These are phyloP conservation scores for Neofusicoccum cordaticola DNA, from an alignment of 2,329 filamentous ascomycete genomes.

Conservation along the genomic window DNA sequence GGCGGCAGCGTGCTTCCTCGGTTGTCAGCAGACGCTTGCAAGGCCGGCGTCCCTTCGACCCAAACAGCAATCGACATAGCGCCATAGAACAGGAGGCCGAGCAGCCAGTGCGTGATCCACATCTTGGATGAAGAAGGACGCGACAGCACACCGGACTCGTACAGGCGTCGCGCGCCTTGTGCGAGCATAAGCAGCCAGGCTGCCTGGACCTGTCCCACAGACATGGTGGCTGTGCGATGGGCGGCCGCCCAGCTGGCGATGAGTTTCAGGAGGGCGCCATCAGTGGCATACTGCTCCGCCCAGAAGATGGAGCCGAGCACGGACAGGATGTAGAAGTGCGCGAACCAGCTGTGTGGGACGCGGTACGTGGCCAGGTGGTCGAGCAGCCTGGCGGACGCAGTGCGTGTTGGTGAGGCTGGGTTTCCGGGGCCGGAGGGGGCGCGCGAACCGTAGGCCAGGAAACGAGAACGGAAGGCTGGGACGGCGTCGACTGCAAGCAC, in stretches of 20 bases:
- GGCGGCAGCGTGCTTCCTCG: not conserved
- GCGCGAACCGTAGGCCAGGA: conserved; percentile 61
- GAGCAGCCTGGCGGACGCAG: conserved; percentile 33
- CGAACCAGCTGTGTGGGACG: conserved; percentile 87
- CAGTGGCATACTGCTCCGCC: conserved; percentile 60
- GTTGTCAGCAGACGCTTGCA: conserved; percentile 2
- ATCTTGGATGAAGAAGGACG: conserved; percentile 72
- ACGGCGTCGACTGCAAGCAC: conserved; percentile 52
- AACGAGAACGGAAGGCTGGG: conserved; percentile 52
- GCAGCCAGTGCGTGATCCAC: conserved; percentile 78
- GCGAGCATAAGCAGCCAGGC: conserved; percentile 71
- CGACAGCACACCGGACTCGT: conserved; percentile 59
- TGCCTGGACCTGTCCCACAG: conserved; percentile 63
- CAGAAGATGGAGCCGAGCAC: conserved; percentile 70
- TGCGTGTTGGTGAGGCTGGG: conserved; percentile 11
- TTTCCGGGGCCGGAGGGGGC: conserved; percentile 24
- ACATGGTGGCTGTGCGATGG: conserved; percentile 33
- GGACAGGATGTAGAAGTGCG: conserved; percentile 79
- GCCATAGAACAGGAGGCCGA: conserved; percentile 77
- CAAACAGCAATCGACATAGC: conserved; percentile 73
- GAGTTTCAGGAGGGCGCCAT: conserved; percentile 41
- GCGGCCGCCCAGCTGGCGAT: conserved; percentile 52
- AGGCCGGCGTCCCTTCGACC: conserved; percentile 64
- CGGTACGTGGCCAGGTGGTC: conserved; percentile 54
- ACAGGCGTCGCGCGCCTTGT: conserved; percentile 72